Evolutionary conservation across 805 yeast genomes (phyloP).

Genomic region (Suhomyces sp.): DNA sequence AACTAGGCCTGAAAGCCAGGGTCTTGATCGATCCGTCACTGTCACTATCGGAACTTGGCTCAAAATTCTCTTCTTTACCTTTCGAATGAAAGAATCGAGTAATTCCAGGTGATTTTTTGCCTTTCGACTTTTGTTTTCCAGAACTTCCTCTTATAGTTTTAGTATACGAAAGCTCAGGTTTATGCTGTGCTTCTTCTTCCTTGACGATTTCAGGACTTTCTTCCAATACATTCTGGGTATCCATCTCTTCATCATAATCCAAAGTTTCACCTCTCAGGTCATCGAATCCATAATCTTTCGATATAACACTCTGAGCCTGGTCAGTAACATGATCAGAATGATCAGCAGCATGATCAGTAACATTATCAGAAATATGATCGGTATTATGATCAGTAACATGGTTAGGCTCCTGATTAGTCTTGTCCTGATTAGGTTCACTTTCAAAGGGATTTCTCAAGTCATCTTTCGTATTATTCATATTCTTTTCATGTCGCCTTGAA

Average conservation of each 20-base stretch:
- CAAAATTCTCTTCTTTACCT: constrained; percentile 8
- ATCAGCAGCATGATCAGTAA: too few relatives aligned
- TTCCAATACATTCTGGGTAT: not conserved
- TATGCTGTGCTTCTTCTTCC: not conserved
- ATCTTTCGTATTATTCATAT: not conserved
- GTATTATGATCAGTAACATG: too few relatives aligned
- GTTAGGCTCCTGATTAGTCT: too few relatives aligned
- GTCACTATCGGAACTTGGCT: constrained; percentile 7
- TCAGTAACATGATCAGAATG: not conserved
- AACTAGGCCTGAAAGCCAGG: constrained; percentile 2
- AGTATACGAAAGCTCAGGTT: not conserved
- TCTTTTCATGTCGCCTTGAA: not conserved
- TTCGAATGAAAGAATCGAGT: constrained; percentile 9
- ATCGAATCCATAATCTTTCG: not conserved
- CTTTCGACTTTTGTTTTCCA: constrained; percentile 11
- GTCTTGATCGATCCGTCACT: constrained; percentile 14
- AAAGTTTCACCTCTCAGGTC: not conserved
- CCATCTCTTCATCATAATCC: not conserved
- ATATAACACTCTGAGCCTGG: not conserved
- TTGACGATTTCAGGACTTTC: not conserved
- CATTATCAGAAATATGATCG: too few relatives aligned
- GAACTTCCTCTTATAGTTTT: constrained; percentile 1
- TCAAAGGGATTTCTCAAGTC: not conserved
- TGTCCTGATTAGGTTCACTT: too few relatives aligned
- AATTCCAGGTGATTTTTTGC: not conserved